Percentiles rank a stretch among this genome's conserved stretches.
phyloP scores from a whole-genome alignment of 2,329 filamentous ascomycete genomes.

The Colletotrichum echinochloae region DNA sequence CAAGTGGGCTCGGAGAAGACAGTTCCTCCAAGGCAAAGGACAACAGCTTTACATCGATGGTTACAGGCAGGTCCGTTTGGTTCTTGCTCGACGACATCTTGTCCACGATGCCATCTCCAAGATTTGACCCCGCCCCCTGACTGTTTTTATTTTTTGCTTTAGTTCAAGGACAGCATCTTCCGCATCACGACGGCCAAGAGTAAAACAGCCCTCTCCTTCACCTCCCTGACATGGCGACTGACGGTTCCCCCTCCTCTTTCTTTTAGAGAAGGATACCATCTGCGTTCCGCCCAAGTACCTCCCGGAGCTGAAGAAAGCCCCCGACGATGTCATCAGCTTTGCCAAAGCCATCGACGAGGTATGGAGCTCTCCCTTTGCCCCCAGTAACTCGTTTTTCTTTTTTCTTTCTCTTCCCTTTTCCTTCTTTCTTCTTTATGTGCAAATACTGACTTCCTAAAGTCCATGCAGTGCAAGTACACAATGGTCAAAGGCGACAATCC shows the following conservation, averaged over 20 bases:
- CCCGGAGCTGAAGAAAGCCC: slow-evolving; percentile 48
- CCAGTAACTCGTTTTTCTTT: background rate
- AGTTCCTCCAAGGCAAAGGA: slow-evolving; percentile 12
- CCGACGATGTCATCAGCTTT: slow-evolving; percentile 49
- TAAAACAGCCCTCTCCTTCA: slow-evolving; percentile 5
- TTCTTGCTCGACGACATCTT: background rate
- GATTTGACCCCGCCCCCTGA: background rate
- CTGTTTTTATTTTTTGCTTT: background rate
- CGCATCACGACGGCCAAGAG: slow-evolving; percentile 45
- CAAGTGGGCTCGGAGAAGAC: slow-evolving; percentile 9
- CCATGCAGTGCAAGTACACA: slow-evolving; percentile 51
- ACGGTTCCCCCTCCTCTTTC: background rate
- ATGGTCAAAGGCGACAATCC: slow-evolving; percentile 44
- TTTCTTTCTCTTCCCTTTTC: too few relatives aligned
- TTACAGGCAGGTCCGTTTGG: slow-evolving; percentile 16
- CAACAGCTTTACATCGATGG: slow-evolving; percentile 26
- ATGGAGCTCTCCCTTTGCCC: background rate
- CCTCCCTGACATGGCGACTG: background rate
- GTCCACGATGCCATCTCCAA: background rate
- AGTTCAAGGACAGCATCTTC: slow-evolving; percentile 50
- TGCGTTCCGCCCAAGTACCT: slow-evolving; percentile 49
- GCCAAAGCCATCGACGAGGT: slow-evolving; percentile 45
- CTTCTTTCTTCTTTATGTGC: background rate
- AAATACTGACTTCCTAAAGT: slow-evolving; percentile 37
- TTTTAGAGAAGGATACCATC: slow-evolving; percentile 44